Conservation (phyloP, 2,329 filamentous ascomycete species). For the Pleoardoris graminearum region DNA sequence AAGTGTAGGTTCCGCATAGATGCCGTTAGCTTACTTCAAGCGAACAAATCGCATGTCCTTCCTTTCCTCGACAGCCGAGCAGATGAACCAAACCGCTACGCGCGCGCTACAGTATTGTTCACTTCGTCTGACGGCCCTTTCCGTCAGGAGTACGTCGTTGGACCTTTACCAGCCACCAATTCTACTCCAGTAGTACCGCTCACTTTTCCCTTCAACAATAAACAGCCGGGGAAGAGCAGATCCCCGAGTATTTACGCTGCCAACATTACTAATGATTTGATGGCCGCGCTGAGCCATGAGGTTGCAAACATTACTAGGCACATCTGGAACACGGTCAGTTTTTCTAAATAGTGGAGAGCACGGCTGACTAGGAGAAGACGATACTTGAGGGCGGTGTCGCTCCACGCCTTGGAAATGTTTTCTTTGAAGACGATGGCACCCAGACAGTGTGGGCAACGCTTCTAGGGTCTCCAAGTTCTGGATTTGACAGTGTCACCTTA, state of each 20-base stretch:
- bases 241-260: constrained; percentile 9
- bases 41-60: constrained; percentile 28
- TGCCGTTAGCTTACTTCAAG: constrained; percentile 13
- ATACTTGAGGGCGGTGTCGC: constrained; percentile 20
- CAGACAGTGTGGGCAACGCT: constrained; percentile 54
- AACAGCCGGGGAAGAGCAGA: constrained; percentile 18
- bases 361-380: constrained; percentile 11
- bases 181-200: constrained; percentile 37
- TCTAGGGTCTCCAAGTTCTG: constrained; percentile 44
- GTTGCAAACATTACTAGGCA: constrained; percentile 25
- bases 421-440: constrained; percentile 36
- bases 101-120: constrained; percentile 24
- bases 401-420: constrained; percentile 33
- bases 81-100: constrained; percentile 21
- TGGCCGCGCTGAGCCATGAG: constrained; percentile 15
- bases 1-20: constrained; percentile 3
- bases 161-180: constrained; percentile 53
- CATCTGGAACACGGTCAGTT: constrained; percentile 30
- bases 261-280: constrained; percentile 5
- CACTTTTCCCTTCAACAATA: constrained; percentile 26
- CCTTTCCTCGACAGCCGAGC: constrained; percentile 18
- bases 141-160: constrained; percentile 53
- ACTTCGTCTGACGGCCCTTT: constrained; percentile 34
- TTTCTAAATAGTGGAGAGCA: background rate
- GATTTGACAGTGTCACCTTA: constrained; percentile 50